Evolutionary conservation across 768 basidiomycete species (phyloP).

Genomic region (Cubamyces sp.): DNA sequence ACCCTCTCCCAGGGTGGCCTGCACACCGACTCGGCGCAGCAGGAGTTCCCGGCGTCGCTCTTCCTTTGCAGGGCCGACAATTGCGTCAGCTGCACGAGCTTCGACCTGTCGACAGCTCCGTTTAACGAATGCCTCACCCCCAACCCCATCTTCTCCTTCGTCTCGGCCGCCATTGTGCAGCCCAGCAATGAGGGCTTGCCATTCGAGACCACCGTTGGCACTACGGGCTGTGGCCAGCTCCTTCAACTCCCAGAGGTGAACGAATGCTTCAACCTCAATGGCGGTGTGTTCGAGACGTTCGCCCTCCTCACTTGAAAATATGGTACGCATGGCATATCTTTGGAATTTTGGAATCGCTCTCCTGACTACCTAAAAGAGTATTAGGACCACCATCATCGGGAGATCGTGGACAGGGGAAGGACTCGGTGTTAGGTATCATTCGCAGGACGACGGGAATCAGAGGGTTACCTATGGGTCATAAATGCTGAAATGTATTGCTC

Average conservation of each 20-base stretch:
- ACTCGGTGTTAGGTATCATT: too few species aligned
- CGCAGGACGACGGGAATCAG: too few species aligned
- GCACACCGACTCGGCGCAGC: background rate
- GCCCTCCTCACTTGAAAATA: background rate
- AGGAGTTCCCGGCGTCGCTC: constrained; percentile 10
- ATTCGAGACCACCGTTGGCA: constrained; percentile 10
- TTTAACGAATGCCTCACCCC: constrained; percentile 3
- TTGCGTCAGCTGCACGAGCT: constrained; percentile 5
- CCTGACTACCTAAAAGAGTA: too few species aligned
- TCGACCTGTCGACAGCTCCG: constrained; percentile 3
- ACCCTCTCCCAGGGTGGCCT: background rate
- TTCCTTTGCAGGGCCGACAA: constrained; percentile 3
- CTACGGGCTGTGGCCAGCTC: background rate
- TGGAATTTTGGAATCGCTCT: background rate
- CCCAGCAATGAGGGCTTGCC: constrained; percentile 15
- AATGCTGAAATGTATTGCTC: too few species aligned
- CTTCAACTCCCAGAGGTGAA: constrained; percentile 11
- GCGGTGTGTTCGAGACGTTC: constrained; percentile 1
- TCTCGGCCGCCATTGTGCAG: constrained; percentile 6
- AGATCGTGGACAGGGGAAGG: too few species aligned
- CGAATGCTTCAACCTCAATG: constrained; percentile 17
- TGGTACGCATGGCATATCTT: background rate
- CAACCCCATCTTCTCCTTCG: constrained; percentile 4
- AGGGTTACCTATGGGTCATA: too few species aligned
- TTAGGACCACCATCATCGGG: too few species aligned